phyloP scores from a whole-genome alignment of 2,329 filamentous ascomycete species.

The Alternaria sp. region DNA sequence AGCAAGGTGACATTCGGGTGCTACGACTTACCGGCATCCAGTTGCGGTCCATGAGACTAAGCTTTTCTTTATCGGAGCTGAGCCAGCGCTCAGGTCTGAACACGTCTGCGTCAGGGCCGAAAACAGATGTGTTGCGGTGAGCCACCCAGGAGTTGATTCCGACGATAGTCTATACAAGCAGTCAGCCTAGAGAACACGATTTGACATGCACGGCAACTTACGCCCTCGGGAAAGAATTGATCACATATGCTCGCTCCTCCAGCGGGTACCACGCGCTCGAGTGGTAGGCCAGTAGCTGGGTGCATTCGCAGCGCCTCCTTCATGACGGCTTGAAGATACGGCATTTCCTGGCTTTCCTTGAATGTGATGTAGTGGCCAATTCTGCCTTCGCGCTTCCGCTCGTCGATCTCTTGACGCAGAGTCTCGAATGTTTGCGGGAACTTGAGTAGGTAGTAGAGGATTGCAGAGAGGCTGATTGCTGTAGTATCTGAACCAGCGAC shows the following conservation, averaged over 20 bases:
- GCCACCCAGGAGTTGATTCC: conserved; percentile 31
- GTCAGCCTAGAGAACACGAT: not conserved
- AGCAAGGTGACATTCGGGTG: not conserved
- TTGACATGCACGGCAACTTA: conserved; percentile 1
- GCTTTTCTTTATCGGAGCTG: conserved; percentile 14
- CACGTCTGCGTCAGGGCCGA: conserved; percentile 20
- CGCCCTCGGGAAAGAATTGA: conserved; percentile 24
- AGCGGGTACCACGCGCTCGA: conserved; percentile 28
- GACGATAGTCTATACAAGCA: conserved; percentile 17
- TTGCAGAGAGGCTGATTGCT: conserved; percentile 44
- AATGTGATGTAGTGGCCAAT: conserved; percentile 16
- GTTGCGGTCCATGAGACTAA: conserved; percentile 23
- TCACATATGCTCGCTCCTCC: conserved; percentile 23
- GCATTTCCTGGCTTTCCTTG: conserved; percentile 34
- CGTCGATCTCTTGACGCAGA: conserved; percentile 24
- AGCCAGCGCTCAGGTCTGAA: conserved; percentile 33
- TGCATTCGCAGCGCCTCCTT: conserved; percentile 36
- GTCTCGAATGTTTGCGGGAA: conserved; percentile 15
- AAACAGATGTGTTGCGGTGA: conserved; percentile 22
- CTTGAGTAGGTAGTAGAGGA: conserved; percentile 30
- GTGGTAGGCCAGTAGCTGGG: conserved; percentile 29
- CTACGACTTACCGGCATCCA: conserved; percentile 24
- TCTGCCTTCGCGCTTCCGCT: not conserved
- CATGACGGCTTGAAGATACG: conserved; percentile 38
- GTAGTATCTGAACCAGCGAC: conserved; percentile 55